Conservation (phyloP, 2,329 filamentous ascomycete genomes). For the Dissoconium aciculare region DNA sequence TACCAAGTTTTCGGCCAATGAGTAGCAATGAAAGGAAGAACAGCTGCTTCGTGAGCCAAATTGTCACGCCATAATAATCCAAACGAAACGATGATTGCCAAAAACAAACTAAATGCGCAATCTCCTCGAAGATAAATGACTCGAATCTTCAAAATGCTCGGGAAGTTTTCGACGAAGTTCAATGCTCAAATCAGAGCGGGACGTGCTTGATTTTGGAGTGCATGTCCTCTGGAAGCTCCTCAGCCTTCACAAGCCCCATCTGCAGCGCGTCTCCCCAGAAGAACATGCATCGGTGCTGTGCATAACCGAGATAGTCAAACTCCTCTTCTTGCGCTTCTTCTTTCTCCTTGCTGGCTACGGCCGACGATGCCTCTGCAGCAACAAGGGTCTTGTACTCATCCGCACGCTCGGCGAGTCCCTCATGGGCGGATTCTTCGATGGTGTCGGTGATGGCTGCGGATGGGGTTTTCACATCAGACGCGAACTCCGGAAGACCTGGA, state of each 20-base stretch:
- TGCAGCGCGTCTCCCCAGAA: slow-evolving; percentile 84
- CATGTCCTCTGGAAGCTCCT: slow-evolving; percentile 62
- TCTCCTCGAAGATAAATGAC: too few relatives aligned
- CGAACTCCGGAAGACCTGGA: slow-evolving; percentile 48
- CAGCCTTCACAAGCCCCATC: slow-evolving; percentile 56
- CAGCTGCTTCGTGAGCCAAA: too few relatives aligned
- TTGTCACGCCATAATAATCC: too few relatives aligned
- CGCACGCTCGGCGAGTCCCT: slow-evolving; percentile 18
- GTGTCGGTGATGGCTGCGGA: slow-evolving; percentile 2
- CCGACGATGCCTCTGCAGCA: slow-evolving; percentile 4
- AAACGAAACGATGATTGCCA: too few relatives aligned
- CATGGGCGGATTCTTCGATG: slow-evolving; percentile 6
- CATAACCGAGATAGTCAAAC: slow-evolving; percentile 87
- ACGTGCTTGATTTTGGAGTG: slow-evolving; percentile 52
- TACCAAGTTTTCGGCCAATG: too few relatives aligned
- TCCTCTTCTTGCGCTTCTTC: slow-evolving; percentile 50
- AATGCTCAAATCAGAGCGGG: slow-evolving; percentile 48
- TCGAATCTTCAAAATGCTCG: too few relatives aligned
- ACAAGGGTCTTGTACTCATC: slow-evolving; percentile 15
- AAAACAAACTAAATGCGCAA: too few relatives aligned
- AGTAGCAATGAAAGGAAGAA: too few relatives aligned
- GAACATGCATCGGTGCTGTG: slow-evolving; percentile 79
- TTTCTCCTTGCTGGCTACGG: slow-evolving; percentile 26
- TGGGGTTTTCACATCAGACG: slow-evolving; percentile 12
- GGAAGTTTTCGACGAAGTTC: too few relatives aligned